Evolutionary conservation across 2,329 filamentous ascomycete species (phyloP), one percentile per base, ranked within the genome.

Genomic region (Aspergillus calidoustus): DNA sequence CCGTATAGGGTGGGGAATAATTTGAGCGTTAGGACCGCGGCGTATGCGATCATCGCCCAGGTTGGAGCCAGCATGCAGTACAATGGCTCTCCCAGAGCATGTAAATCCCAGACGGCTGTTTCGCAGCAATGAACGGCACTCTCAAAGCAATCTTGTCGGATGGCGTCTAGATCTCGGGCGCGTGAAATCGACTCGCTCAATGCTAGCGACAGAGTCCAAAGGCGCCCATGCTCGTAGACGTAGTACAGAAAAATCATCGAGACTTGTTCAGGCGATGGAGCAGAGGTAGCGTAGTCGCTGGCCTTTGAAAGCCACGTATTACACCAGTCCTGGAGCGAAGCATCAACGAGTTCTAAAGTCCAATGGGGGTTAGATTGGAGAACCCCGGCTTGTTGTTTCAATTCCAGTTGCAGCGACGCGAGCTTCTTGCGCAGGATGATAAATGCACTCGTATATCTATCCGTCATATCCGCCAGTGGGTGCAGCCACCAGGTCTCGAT

Each of bases 41-140:
- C 67, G 38, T 74, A 74, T 0, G 71, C 68, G 34, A 73, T 71
- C 72, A 75, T 75, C 0, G 72, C 72, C 72, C 72, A 74, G 0
- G 70, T 74, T 0, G 72, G 72, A n/a, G 72, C 66, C 22, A 75
- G 56, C 71, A 75, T 73, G 25, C 66, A 70, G 48, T 74, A 75
- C 13, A 74, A 44, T 22, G 70, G 67, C 31, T 73, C 71, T 6
- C 70, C 72, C 2, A 72, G 62, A 0, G 23, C 51, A 8, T 65
- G 31, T n/a, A 74, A 50, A 46, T 73, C 71, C 9, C 50, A 61
- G 2, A 74, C 72, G 1, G 70, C 69, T 0, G 68, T 52, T 56
- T 73, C 72, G 23, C 72, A 74, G 23, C 63, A 68, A 51, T 72
- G 64, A 1, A 74, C 63, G 0, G 72, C 72, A 13, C 64, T 64